These are phyloP conservation scores for Colletotrichum trifolii DNA, from an alignment of 2,329 filamentous ascomycete genomes.

Conservation along the genomic window DNA sequence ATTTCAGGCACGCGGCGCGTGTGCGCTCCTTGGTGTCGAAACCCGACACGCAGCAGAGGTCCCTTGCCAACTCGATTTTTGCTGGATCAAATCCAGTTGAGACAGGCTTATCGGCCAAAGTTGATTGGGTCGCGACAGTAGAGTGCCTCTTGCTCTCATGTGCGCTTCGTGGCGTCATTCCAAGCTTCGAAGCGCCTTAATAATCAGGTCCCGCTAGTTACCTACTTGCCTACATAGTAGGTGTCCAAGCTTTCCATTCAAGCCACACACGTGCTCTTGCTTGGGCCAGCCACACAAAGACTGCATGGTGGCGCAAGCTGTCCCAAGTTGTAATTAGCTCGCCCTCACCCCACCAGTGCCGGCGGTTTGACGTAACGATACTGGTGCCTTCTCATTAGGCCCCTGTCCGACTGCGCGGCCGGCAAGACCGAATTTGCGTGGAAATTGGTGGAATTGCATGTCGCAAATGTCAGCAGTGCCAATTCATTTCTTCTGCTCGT, in stretches of 20 bases:
- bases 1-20: background rate
- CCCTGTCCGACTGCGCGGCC: background rate
- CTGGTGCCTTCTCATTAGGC: background rate
- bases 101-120: background rate
- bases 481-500: constrained; percentile 26
- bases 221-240: too few species aligned
- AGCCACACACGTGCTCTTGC: too few species aligned
- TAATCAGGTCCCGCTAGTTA: too few species aligned
- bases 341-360: background rate
- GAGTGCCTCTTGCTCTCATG: too few species aligned
- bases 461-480: constrained; percentile 8
- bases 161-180: constrained; percentile 3
- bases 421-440: constrained; percentile 9
- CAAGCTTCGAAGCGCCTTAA: background rate
- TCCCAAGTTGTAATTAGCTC: background rate
- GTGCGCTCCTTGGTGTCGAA: background rate
- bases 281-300: background rate
- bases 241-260: too few species aligned
- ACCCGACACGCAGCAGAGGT: too few species aligned
- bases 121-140: background rate
- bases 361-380: constrained; percentile 1
- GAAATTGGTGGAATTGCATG: constrained; percentile 24
- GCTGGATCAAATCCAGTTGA: too few species aligned
- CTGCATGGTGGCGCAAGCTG: constrained; percentile 18
- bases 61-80: too few species aligned